Conservation (phyloP, 2,329 filamentous ascomycete species). For the Rhynchosporium secalis region DNA sequence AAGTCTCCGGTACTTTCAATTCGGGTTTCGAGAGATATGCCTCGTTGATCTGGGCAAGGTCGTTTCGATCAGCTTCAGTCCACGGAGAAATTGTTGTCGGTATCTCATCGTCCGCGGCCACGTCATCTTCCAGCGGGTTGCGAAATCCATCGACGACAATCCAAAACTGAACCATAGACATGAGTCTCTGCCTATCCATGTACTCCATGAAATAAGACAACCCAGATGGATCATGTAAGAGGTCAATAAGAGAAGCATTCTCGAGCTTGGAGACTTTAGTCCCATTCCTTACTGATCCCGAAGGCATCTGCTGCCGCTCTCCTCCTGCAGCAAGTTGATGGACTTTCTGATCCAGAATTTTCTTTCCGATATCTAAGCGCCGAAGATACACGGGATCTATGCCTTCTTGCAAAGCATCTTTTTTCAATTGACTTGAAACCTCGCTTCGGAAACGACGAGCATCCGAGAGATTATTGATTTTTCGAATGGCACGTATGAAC, state of each 20-base stretch:
- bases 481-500: slow-evolving; percentile 85
- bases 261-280: slow-evolving; percentile 62
- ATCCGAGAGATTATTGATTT: slow-evolving; percentile 88
- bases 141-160: slow-evolving; percentile 95
- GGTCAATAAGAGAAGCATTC: slow-evolving; percentile 74
- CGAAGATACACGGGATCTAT: slow-evolving; percentile 86
- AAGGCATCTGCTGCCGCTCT: slow-evolving; percentile 26
- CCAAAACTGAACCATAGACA: slow-evolving; percentile 96
- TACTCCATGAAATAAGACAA: slow-evolving; percentile 99
- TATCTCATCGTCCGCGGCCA: slow-evolving; percentile 62
- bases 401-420: slow-evolving; percentile 73
- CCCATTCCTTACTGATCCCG: slow-evolving; percentile 34
- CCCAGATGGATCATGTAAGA: slow-evolving; percentile 86
- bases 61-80: slow-evolving; percentile 80
- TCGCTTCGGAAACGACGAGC: slow-evolving; percentile 90
- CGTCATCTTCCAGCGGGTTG: slow-evolving; percentile 86
- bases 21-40: slow-evolving; percentile 83
- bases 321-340: slow-evolving; percentile 72
- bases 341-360: slow-evolving; percentile 86
- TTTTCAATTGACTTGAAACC: slow-evolving; percentile 86
- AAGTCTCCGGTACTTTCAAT: slow-evolving; percentile 71
- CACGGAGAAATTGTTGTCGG: slow-evolving; percentile 66
- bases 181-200: slow-evolving; percentile 87
- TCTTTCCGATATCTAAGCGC: slow-evolving; percentile 87
- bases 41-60: slow-evolving; percentile 89